A percentile compares a stretch with the other conserved stretches of the same genome.
phyloP scores from a whole-genome alignment of 73 alveolate genomes.

The Paramecium octaurelia region DNA sequence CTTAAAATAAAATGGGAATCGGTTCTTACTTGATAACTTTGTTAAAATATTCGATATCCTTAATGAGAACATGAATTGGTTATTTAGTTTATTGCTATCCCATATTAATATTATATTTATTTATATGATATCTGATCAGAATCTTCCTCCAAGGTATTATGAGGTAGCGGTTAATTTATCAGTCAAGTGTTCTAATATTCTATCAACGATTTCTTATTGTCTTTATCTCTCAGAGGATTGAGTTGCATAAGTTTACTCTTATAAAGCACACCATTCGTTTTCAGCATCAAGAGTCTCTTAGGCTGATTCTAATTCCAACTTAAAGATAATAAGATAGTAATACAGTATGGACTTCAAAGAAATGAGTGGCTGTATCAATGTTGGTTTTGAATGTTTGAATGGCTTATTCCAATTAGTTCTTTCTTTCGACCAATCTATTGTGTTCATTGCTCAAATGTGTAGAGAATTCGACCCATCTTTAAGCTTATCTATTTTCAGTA shows the following conservation, averaged over 20 bases:
- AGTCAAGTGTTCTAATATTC: constrained; percentile 38
- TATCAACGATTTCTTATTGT: constrained; percentile 9
- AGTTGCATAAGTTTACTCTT: neutral
- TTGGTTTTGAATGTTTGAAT: constrained; percentile 29
- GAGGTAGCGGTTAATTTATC: constrained; percentile 53
- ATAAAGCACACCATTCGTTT: constrained; percentile 32
- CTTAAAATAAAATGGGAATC: neutral
- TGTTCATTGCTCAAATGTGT: constrained; percentile 49
- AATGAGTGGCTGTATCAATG: constrained; percentile 30
- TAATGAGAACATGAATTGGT: neutral
- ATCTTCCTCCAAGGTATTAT: constrained; percentile 52
- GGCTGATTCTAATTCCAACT: constrained; percentile 45
- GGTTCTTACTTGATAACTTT: neutral
- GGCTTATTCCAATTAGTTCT: constrained; percentile 36
- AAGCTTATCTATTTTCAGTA: constrained; percentile 49
- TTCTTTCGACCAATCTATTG: constrained; percentile 45
- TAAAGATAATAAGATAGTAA: neutral
- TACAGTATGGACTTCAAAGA: constrained; percentile 57
- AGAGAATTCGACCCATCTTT: constrained; percentile 53
- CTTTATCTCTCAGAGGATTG: constrained; percentile 32
- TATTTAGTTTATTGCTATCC: neutral
- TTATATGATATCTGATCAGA: constrained; percentile 43
- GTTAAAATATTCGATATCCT: neutral
- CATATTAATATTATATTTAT: neutral
- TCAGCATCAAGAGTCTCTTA: constrained; percentile 34